phyloP scores from a whole-genome alignment of 495 filamentous ascomycete species.

The Sordaria brevicollis region DNA sequence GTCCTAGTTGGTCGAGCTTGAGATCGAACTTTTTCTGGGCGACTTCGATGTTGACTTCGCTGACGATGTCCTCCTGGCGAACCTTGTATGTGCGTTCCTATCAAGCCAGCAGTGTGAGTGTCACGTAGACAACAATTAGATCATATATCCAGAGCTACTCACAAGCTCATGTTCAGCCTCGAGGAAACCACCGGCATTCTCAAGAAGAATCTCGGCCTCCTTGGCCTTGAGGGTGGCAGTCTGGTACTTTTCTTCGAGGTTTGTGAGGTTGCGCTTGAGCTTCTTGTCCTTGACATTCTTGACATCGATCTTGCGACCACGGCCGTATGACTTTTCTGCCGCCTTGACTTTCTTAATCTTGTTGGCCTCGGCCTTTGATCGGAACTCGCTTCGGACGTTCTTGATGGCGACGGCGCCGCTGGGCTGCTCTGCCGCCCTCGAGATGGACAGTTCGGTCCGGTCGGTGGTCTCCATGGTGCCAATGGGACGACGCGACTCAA shows the following conservation, averaged over 20 bases:
- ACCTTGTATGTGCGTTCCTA: conserved; percentile 80
- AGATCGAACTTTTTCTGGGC: conserved; percentile 90
- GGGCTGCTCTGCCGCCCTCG: conserved; percentile 13
- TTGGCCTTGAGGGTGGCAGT: conserved; percentile 70
- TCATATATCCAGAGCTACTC: background rate
- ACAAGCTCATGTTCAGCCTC: conserved; percentile 73
- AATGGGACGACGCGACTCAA: background rate
- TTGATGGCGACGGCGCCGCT: conserved; percentile 39
- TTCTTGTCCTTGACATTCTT: conserved; percentile 70
- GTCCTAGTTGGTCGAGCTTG: conserved; percentile 70
- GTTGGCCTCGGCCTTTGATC: conserved; percentile 30
- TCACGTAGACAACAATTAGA: background rate
- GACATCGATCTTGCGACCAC: conserved; percentile 58
- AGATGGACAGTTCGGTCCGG: conserved; percentile 7
- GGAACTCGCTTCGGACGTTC: conserved; percentile 33
- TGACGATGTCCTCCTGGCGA: conserved; percentile 73
- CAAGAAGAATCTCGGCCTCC: conserved; percentile 90
- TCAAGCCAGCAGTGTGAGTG: background rate
- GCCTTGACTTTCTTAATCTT: conserved; percentile 40
- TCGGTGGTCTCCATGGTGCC: conserved; percentile 16
- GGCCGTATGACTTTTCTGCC: conserved; percentile 72
- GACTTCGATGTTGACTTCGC: conserved; percentile 65
- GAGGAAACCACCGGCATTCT: conserved; percentile 77
- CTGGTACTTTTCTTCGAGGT: conserved; percentile 72
- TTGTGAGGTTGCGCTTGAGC: conserved; percentile 65